A percentile compares a stretch with the other conserved stretches of the same genome.
Conservation (phyloP, 139 green algal genomes). For the Coccomyxa sp. region DNA sequence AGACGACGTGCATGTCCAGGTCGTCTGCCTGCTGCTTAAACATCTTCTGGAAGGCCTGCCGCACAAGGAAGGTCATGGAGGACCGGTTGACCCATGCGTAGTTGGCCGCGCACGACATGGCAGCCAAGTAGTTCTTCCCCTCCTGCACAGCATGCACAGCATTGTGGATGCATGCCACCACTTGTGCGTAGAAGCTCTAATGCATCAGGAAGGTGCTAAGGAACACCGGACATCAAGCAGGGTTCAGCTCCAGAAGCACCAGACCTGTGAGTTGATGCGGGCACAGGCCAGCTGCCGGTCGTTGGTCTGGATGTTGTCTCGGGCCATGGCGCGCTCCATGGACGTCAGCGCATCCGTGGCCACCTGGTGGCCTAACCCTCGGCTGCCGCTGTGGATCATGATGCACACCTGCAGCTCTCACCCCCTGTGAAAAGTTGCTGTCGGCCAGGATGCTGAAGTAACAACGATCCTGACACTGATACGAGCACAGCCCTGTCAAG, state of each 20-base stretch:
- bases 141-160: constrained; percentile 31
- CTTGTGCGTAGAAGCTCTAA: not conserved
- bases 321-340: constrained; percentile 83
- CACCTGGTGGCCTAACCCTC: constrained; percentile 86
- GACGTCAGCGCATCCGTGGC: constrained; percentile 80
- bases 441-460: not conserved
- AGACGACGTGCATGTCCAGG: constrained; percentile 91
- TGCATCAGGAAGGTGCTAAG: too few species aligned
- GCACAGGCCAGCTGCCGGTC: constrained; percentile 88
- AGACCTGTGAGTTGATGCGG: constrained; percentile 53
- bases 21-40: constrained; percentile 75
- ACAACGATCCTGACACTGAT: too few species aligned
- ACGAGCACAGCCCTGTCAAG: too few species aligned
- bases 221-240: not conserved
- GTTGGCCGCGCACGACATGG: constrained; percentile 89
- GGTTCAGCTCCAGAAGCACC: not conserved
- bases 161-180: too few species aligned
- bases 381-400: constrained; percentile 85
- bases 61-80: constrained; percentile 81
- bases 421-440: not conserved
- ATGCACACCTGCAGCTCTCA: constrained; percentile 61
- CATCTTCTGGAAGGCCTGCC: constrained; percentile 79
- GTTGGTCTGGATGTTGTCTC: constrained; percentile 72
- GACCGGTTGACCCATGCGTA: constrained; percentile 90
- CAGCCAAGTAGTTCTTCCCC: constrained; percentile 81